phyloP scores from a whole-genome alignment of 2,329 filamentous ascomycete species.

The Aciculosporium take region DNA sequence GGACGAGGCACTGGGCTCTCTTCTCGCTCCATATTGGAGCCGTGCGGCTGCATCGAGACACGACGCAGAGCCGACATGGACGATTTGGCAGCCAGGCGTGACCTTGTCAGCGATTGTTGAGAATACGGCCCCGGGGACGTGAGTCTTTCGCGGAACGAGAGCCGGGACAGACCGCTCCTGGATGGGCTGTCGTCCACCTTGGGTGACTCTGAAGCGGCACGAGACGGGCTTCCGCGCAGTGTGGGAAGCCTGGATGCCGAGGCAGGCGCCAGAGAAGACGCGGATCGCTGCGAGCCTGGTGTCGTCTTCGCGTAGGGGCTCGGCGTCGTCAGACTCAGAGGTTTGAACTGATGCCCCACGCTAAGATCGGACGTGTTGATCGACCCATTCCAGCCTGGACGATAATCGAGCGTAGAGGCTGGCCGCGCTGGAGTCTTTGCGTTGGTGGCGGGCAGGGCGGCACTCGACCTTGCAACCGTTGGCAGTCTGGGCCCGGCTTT shows the following conservation, averaged over 20 bases:
- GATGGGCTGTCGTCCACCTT: slow-evolving; percentile 31
- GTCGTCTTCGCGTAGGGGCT: slow-evolving; percentile 39
- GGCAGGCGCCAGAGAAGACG: slow-evolving; percentile 27
- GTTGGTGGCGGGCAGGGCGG: slow-evolving; percentile 30
- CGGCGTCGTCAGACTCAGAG: slow-evolving; percentile 44
- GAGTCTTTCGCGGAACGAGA: slow-evolving; percentile 40
- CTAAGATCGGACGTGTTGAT: slow-evolving; percentile 50
- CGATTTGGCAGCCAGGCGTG: slow-evolving; percentile 27
- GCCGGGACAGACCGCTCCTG: slow-evolving; percentile 26
- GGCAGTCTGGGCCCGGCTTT: slow-evolving; percentile 32
- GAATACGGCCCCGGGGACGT: slow-evolving; percentile 33
- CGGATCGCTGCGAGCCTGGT: slow-evolving; percentile 25
- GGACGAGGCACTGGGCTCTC: slow-evolving; percentile 28
- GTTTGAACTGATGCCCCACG: slow-evolving; percentile 54
- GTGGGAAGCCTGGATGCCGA: slow-evolving; percentile 34
- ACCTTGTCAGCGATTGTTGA: slow-evolving; percentile 30
- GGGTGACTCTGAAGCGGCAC: slow-evolving; percentile 34
- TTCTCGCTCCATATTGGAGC: slow-evolving; percentile 17
- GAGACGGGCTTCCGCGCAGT: slow-evolving; percentile 32
- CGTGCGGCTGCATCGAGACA: slow-evolving; percentile 37
- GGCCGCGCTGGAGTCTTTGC: slow-evolving; percentile 28
- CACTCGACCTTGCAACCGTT: slow-evolving; percentile 33
- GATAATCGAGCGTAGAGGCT: slow-evolving; percentile 32
- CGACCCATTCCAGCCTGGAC: slow-evolving; percentile 60
- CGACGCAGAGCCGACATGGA: slow-evolving; percentile 35